Evolutionary conservation across 192 early-diverging fungal genomes (phyloP), one percentile per base, ranked within the genome.

Genomic region (Backusella sp.): DNA sequence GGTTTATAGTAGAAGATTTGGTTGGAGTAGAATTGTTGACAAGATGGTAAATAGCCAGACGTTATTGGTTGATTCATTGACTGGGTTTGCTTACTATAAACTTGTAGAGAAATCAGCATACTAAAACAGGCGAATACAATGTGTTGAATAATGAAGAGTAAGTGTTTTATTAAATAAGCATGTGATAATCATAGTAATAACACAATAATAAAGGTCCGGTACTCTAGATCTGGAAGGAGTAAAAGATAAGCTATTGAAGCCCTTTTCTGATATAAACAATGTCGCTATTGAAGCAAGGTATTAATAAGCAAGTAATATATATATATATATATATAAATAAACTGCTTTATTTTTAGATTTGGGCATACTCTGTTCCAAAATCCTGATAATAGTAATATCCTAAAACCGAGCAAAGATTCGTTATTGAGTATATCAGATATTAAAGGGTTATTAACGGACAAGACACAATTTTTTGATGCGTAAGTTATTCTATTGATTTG

Each of bases 251-350:
- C 23, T 71, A 46, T 49, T 74, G 15, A 56, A 28, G 23, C 39
- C 41, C 4, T 66, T 65, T 66, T 39, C 66, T 66, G 19, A 67
- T 32, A 6, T 23, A 23, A 30, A 36, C n/a, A 67, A 74, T 46
- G 46, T 74, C 9, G 67, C 65, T 59, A 39, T 74, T 41, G 65
- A 74, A 66, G 73, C 73, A 39, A 66, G 42, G 72, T 73, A 72
- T 1, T 32, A 59, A 34, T 34, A 21, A n/a, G 11, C 36, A 42
- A 42, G 67, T 68, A 32, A 41, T 32, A 23, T n/a, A 26, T 23
- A 28, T 15, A 36, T 17, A 32, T 32, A 32, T 32, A 32, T 3
- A 3, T 32, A 32, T 32, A 32, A 36, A 32, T 35, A 36, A 68
- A 19, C 12, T 15, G 4, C 17, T 23, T 30, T 59, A 59, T 59